Evolutionary conservation across 1,284 basidiomycete species (phyloP).

Genomic region (Schizopora paradoxa): DNA sequence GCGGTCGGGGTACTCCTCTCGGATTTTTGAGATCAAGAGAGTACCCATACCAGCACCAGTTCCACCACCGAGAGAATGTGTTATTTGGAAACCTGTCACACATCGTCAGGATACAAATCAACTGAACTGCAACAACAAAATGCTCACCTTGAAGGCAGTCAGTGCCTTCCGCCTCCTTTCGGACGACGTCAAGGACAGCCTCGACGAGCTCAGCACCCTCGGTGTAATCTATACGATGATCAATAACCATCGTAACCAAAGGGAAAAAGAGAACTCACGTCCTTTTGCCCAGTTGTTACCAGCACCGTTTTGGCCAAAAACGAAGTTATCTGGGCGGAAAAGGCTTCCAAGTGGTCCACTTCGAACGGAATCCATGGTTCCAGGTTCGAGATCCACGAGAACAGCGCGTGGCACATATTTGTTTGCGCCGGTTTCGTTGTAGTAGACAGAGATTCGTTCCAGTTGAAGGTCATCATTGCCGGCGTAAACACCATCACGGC

Average conservation of each 20-base stretch:
- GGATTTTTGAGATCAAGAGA: constrained; percentile 77
- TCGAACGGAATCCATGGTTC: constrained; percentile 79
- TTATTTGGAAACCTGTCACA: constrained; percentile 68
- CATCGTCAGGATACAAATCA: background rate
- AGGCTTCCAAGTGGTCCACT: constrained; percentile 64
- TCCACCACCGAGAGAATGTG: constrained; percentile 95
- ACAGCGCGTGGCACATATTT: constrained; percentile 90
- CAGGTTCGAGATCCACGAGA: constrained; percentile 88
- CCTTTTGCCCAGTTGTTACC: constrained; percentile 95
- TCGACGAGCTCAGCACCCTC: constrained; percentile 96
- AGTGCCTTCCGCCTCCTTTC: constrained; percentile 74
- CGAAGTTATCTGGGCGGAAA: constrained; percentile 87
- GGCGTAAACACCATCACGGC: constrained; percentile 87
- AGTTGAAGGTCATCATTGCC: constrained; percentile 94
- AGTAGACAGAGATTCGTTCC: constrained; percentile 96
- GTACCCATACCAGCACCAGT: constrained; percentile 86
- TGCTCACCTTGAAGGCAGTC: constrained; percentile 93
- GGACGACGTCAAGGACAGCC: constrained; percentile 69
- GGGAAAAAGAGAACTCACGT: constrained; percentile 42
- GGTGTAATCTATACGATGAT: constrained; percentile 66
- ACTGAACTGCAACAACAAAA: constrained; percentile 52
- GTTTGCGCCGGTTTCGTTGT: constrained; percentile 85
- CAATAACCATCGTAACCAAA: background rate
- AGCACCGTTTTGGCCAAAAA: constrained; percentile 71
- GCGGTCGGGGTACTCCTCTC: constrained; percentile 90